Conservation (phyloP, 805 yeast species). For the Yarrowia sp. region DNA sequence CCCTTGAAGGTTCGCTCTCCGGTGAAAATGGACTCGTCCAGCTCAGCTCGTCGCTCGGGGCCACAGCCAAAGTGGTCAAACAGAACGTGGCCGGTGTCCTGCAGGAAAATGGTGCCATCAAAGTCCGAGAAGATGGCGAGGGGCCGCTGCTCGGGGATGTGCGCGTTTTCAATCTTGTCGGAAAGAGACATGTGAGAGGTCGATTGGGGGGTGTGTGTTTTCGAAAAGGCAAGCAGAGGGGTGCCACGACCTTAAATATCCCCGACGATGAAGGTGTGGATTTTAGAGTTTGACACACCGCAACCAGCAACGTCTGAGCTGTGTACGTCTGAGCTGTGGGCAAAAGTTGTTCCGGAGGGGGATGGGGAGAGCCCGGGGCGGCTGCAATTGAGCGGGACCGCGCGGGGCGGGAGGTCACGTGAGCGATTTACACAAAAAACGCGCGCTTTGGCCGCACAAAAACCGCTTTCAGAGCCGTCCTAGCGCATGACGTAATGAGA, state of each 20-base stretch:
- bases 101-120: constrained; percentile 47
- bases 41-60: constrained; percentile 39
- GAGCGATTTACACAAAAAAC: too few relatives aligned
- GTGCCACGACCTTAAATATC: neutral
- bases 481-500: neutral
- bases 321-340: neutral
- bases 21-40: constrained; percentile 43
- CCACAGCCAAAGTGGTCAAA: constrained; percentile 47
- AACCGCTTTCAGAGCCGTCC: too few relatives aligned
- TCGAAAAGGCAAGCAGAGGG: neutral
- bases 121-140: constrained; percentile 40
- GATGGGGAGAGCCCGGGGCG: too few relatives aligned
- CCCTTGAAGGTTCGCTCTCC: constrained; percentile 42
- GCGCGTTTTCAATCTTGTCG: constrained; percentile 18
- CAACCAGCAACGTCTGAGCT: constrained; percentile 8
- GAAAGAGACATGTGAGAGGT: neutral
- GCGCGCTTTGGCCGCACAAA: too few relatives aligned
- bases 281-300: neutral
- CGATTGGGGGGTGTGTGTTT: too few relatives aligned
- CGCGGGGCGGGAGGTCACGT: too few relatives aligned
- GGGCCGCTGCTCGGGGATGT: constrained; percentile 28
- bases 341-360: neutral
- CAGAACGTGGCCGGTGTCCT: constrained; percentile 48
- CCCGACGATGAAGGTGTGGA: neutral
- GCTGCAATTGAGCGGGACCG: too few relatives aligned